Evolutionary conservation across 2,329 filamentous ascomycete species (phyloP).

Genomic region (Ascochyta pisi): DNA sequence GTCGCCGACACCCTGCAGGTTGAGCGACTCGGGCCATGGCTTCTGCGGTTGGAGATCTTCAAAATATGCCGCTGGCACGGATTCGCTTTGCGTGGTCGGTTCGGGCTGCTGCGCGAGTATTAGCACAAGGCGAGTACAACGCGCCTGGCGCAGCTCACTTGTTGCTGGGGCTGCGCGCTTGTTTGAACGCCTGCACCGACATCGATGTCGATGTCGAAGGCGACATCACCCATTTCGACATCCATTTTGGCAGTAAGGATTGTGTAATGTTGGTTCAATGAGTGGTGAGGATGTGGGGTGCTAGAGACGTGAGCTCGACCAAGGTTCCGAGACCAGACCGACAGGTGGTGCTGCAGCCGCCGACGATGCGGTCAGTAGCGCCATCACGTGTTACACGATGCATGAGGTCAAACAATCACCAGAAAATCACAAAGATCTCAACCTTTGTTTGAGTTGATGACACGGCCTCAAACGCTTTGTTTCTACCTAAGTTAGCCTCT

Average conservation of each 20-base stretch:
- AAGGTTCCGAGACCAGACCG: background rate
- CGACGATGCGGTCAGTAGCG: constrained; percentile 6
- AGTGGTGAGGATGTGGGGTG: constrained; percentile 23
- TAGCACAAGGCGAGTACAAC: constrained; percentile 5
- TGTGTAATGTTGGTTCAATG: constrained; percentile 13
- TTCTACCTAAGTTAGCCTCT: background rate
- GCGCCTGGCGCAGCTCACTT: constrained; percentile 20
- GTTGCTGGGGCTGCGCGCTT: constrained; percentile 32
- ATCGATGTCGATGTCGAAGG: constrained; percentile 49
- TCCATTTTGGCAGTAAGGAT: constrained; percentile 34
- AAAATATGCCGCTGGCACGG: constrained; percentile 44
- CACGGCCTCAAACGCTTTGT: background rate
- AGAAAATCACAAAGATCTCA: background rate
- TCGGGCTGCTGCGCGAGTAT: constrained; percentile 9
- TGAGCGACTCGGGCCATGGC: constrained; percentile 69
- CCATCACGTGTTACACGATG: constrained; percentile 7
- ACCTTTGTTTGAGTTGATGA: background rate
- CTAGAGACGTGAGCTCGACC: constrained; percentile 7
- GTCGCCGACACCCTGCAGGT: constrained; percentile 82
- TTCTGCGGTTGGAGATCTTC: constrained; percentile 40
- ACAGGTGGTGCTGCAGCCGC: constrained; percentile 7
- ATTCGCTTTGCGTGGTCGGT: constrained; percentile 19
- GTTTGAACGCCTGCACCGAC: constrained; percentile 29
- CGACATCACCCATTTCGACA: constrained; percentile 45
- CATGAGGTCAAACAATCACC: background rate